Conservation (phyloP, 2,329 filamentous ascomycete species). For the Albophoma yamanashiensis region DNA sequence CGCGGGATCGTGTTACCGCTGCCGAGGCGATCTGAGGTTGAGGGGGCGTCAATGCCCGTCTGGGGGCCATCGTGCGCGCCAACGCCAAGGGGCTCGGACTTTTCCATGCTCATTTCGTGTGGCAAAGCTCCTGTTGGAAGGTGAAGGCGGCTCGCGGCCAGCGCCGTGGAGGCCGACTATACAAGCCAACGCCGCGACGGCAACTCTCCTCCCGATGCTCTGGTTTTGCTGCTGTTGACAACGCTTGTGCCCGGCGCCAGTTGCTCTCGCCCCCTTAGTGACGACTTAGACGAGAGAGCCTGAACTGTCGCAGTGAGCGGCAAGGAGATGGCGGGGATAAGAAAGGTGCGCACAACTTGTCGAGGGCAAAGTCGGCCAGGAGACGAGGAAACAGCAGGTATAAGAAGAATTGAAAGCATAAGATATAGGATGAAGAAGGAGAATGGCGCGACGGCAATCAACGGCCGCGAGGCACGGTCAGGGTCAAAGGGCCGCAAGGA, state of each 20-base stretch:
- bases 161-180: neutral
- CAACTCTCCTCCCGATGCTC: neutral
- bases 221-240: neutral
- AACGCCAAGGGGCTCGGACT: neutral
- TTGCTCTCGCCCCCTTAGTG: neutral
- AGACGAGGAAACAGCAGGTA: neutral
- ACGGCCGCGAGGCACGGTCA: neutral
- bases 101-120: neutral
- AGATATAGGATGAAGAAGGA: neutral
- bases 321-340: neutral
- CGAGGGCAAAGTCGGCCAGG: neutral
- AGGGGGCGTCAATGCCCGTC: neutral
- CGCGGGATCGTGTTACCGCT: slow-evolving; percentile 11
- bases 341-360: neutral
- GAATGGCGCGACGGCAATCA: neutral
- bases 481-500: neutral
- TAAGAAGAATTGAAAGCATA: neutral
- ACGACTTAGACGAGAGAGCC: neutral
- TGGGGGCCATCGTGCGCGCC: neutral
- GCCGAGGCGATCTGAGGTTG: neutral
- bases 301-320: neutral
- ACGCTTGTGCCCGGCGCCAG: neutral
- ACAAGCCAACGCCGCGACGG: neutral
- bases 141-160: neutral
- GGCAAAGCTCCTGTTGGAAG: neutral